These are phyloP conservation scores for Aspergillus costaricaensis DNA, from an alignment of 2,329 filamentous ascomycete species.

Conservation along the genomic window DNA sequence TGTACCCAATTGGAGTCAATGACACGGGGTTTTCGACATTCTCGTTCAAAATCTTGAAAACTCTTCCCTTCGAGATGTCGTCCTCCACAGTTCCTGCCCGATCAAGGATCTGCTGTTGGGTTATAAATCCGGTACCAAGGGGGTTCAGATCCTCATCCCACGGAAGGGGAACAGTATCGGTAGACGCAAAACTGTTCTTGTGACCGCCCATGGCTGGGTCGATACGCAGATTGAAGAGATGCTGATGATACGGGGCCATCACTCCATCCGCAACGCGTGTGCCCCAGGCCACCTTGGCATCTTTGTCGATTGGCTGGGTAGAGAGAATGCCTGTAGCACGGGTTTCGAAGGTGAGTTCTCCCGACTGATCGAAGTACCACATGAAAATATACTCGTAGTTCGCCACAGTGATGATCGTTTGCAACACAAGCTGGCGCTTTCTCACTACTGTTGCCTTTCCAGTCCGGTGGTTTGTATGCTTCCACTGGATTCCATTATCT, in stretches of 20 bases:
- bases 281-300: constrained; percentile 38
- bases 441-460: constrained; percentile 36
- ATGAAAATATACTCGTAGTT: constrained; percentile 51
- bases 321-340: constrained; percentile 51
- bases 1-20: constrained; percentile 55
- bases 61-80: constrained; percentile 42
- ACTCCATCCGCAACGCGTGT: constrained; percentile 46
- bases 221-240: constrained; percentile 47
- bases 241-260: constrained; percentile 47
- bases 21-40: constrained; percentile 53
- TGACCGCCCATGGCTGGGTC: constrained; percentile 46
- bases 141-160: constrained; percentile 52
- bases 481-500: constrained; percentile 44
- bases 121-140: constrained; percentile 52
- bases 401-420: constrained; percentile 44
- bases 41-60: constrained; percentile 61
- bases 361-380: constrained; percentile 46
- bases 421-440: constrained; percentile 38
- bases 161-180: constrained; percentile 60
- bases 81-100: constrained; percentile 49
- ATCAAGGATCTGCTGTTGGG: constrained; percentile 44
- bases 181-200: constrained; percentile 53
- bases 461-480: constrained; percentile 45
- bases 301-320: constrained; percentile 36
- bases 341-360: constrained; percentile 44